phyloP scores from a whole-genome alignment of 257 asterid genomes.

The Schizonepeta tenuifolia region DNA sequence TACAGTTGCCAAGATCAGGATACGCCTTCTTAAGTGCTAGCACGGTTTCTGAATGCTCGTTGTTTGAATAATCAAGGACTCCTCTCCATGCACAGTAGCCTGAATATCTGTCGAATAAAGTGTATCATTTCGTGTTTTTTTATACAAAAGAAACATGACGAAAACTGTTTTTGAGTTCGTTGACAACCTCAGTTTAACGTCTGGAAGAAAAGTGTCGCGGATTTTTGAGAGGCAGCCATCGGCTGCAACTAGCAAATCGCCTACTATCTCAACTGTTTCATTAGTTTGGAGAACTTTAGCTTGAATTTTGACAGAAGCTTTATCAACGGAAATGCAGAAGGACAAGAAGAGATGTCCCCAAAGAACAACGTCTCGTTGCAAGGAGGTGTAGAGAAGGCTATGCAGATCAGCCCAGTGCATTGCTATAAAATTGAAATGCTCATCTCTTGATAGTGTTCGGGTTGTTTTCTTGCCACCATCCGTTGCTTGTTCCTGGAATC shows the following conservation, averaged over 20 bases:
- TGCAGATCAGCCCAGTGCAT: conserved; percentile 89
- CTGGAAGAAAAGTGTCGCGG: conserved; percentile 63
- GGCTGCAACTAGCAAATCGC: conserved; percentile 80
- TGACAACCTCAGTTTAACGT: conserved; percentile 65
- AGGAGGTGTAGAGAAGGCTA: conserved; percentile 56
- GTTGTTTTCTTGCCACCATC: conserved; percentile 55
- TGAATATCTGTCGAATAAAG: conserved; percentile 53
- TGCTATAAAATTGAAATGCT: conserved; percentile 73
- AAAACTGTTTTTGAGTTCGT: neutral
- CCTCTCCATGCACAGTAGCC: conserved; percentile 96
- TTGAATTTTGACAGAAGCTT: conserved; percentile 44
- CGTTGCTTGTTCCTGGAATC: conserved; percentile 62
- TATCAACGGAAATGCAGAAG: conserved; percentile 47
- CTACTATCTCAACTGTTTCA: conserved; percentile 43
- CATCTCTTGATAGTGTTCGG: conserved; percentile 66
- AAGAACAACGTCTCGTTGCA: conserved; percentile 51
- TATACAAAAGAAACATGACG: neutral
- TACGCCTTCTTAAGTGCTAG: conserved; percentile 60
- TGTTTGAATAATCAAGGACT: conserved; percentile 61
- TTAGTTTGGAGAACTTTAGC: conserved; percentile 53
- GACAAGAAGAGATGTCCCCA: conserved; percentile 71
- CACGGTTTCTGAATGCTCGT: conserved; percentile 56
- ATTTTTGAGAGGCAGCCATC: conserved; percentile 78
- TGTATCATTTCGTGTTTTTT: neutral
- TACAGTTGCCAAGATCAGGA: conserved; percentile 74